Evolutionary conservation across 2,329 filamentous ascomycete species (phyloP).

Genomic region (Stachybotrys chartarum): DNA sequence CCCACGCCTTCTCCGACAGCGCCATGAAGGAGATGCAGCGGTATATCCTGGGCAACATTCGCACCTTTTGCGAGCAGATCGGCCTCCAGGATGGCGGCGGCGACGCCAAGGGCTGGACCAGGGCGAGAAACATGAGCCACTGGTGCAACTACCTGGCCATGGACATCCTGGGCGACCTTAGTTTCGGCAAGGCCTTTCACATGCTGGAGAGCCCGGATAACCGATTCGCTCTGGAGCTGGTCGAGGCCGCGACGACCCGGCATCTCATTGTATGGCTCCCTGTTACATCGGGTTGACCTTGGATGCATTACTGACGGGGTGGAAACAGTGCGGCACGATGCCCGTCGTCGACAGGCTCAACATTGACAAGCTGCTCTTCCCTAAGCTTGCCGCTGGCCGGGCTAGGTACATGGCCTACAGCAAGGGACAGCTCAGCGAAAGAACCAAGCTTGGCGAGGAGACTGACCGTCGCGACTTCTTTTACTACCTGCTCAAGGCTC

Average conservation of each 20-base stretch:
- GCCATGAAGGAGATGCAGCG: slow-evolving; percentile 63
- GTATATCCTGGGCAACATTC: slow-evolving; percentile 58
- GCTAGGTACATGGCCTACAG: slow-evolving; percentile 67
- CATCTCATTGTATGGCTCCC: slow-evolving; percentile 56
- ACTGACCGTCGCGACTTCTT: slow-evolving; percentile 69
- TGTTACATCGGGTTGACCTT: background rate
- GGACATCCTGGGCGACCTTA: slow-evolving; percentile 55
- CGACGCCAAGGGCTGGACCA: slow-evolving; percentile 49
- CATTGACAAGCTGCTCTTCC: slow-evolving; percentile 62
- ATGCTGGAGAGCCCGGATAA: slow-evolving; percentile 54
- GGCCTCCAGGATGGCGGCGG: slow-evolving; percentile 31
- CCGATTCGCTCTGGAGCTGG: slow-evolving; percentile 58
- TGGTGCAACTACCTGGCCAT: slow-evolving; percentile 57
- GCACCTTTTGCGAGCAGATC: slow-evolving; percentile 57
- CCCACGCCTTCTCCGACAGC: slow-evolving; percentile 62
- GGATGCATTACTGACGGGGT: slow-evolving; percentile 7
- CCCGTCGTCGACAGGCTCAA: slow-evolving; percentile 59
- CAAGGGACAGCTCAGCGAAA: slow-evolving; percentile 57
- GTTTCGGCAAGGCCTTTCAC: slow-evolving; percentile 55
- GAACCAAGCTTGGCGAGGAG: slow-evolving; percentile 58
- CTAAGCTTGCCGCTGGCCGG: slow-evolving; percentile 56
- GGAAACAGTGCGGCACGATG: slow-evolving; percentile 59
- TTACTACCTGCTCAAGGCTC: slow-evolving; percentile 65
- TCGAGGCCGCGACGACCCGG: slow-evolving; percentile 60
- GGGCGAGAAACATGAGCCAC: slow-evolving; percentile 54